phyloP scores from a whole-genome alignment of 768 basidiomycete genomes.

The Scleroderma citrinum region DNA sequence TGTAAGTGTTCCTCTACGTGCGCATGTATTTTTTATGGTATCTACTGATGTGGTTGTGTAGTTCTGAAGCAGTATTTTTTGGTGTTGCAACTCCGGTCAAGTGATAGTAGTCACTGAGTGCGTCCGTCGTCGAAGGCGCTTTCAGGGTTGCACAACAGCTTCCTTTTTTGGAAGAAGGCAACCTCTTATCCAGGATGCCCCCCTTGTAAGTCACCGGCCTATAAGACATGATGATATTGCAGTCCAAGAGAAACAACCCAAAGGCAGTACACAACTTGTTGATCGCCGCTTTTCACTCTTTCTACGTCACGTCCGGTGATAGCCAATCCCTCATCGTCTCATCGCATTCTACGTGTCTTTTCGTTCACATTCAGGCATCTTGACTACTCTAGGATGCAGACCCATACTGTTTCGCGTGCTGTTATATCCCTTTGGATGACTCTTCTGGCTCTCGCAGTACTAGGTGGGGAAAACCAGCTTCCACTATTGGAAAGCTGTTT shows the following conservation, averaged over 20 bases:
- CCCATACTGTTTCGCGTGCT: slow-evolving; percentile 6
- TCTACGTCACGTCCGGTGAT: not conserved
- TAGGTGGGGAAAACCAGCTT: slow-evolving; percentile 11
- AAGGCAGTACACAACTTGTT: slow-evolving; percentile 6
- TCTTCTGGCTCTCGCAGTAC: slow-evolving; percentile 14
- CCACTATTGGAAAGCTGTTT: not conserved
- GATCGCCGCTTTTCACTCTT: slow-evolving; percentile 4
- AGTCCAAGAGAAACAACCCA: not conserved
- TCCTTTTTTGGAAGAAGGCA: slow-evolving; percentile 12
- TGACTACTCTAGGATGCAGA: slow-evolving; percentile 8
- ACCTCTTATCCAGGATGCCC: slow-evolving; percentile 1
- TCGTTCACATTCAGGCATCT: not conserved
- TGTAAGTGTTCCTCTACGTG: too few species aligned
- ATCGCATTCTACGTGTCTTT: not conserved
- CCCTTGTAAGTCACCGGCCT: not conserved
- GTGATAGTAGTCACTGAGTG: too few species aligned
- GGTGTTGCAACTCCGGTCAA: too few species aligned
- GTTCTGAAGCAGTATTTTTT: too few species aligned
- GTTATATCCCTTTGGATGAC: slow-evolving; percentile 16
- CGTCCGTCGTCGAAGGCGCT: too few species aligned
- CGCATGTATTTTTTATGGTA: too few species aligned
- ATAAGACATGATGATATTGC: slow-evolving; percentile 2
- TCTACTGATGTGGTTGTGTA: too few species aligned
- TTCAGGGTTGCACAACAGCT: not conserved
- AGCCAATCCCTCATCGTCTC: slow-evolving; percentile 3